Base-by-base conservation (phyloP, 2,329 filamentous ascomycete species). In the Fusarium chuoi region DNA sequence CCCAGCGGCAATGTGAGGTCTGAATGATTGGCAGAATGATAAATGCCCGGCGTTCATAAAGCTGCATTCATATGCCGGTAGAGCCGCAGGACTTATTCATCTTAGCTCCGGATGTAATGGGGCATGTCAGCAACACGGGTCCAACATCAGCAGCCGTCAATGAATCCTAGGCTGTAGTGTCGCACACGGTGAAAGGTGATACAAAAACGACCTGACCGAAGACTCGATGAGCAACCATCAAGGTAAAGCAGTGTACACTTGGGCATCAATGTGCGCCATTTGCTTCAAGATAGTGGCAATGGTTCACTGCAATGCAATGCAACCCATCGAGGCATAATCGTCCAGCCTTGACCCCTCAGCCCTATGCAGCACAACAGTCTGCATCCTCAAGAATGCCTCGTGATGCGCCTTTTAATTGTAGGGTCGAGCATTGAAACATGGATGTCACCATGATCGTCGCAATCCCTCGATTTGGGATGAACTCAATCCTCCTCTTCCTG, bases 281-380 rank as follows among this genome's bases (percentile, higher is more conserved):
- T 60, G 28, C 33, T 14, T 22, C 22, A 18, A 42, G 52, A 39
- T 22, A 44, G 52, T 66, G 49, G 44, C 62, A 46, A 49, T 42
- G 11, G 36, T 44, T 45, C 42, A 42, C 51, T 44, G 20, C n/a
- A 51, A 18, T 42, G 36, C 55, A 54, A 54, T 61, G 46, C 36
- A 55, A 54, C 46, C 58, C 33, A 44, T 15, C 15, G n/a, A n/a
- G 28, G 44, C 42, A 30, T 51, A 61, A n/a, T 36, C n/a, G 4
- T 26, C n/a, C 24, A 12, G 33, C 11, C 33, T 38, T 22, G 13
- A 15, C 5, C 49, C 18, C 10, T 52, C 52, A 60, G 52, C 45
- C 52, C 62, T 68, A 41, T 61, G 63, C 57, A 33, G 20, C 26
- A 59, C 10, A 62, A 56, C 59, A 33, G 20, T 24, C n/a, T 35